Evolutionary conservation across 306 rosid genomes (phyloP).

Genomic region (Cyamopsis tetragonoloba): DNA sequence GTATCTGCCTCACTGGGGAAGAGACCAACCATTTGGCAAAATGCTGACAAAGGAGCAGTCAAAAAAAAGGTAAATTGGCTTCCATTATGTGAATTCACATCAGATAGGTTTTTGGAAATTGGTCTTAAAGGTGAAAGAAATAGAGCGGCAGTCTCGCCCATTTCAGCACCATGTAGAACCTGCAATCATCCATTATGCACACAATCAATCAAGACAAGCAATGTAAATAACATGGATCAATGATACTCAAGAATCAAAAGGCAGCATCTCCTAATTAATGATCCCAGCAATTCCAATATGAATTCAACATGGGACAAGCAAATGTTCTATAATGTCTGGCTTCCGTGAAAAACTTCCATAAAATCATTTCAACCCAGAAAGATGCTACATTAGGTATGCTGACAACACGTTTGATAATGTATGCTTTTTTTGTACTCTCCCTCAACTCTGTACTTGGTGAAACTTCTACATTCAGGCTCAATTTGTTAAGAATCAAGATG

Average conservation of each 20-base stretch:
- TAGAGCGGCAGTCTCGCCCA: constrained; percentile 84
- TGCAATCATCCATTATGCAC: constrained; percentile 35
- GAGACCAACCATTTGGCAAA: constrained; percentile 82
- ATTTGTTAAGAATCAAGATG: constrained; percentile 8
- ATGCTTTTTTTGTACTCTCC: neutral
- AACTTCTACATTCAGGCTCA: constrained; percentile 1
- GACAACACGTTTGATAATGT: neutral
- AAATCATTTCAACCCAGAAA: constrained; percentile 15
- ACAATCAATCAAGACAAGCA: constrained; percentile 15
- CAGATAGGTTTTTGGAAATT: constrained; percentile 56
- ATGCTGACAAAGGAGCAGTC: constrained; percentile 88
- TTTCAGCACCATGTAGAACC: constrained; percentile 87
- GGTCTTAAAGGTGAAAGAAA: constrained; percentile 87
- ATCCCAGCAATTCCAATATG: neutral
- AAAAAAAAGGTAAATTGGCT: constrained; percentile 94
- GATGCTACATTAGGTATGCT: neutral
- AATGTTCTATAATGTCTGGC: neutral
- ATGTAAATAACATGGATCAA: constrained; percentile 9
- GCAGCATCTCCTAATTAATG: neutral
- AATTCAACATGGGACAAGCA: neutral
- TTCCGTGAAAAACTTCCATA: neutral
- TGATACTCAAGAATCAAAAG: neutral
- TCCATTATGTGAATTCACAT: constrained; percentile 58
- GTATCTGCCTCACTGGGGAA: constrained; percentile 40
- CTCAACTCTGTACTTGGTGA: constrained; percentile 1